Evolutionary conservation across 2,329 filamentous ascomycete species (phyloP), one percentile per base, ranked within the genome.

Genomic region (Exophiala lecanii-corni): DNA sequence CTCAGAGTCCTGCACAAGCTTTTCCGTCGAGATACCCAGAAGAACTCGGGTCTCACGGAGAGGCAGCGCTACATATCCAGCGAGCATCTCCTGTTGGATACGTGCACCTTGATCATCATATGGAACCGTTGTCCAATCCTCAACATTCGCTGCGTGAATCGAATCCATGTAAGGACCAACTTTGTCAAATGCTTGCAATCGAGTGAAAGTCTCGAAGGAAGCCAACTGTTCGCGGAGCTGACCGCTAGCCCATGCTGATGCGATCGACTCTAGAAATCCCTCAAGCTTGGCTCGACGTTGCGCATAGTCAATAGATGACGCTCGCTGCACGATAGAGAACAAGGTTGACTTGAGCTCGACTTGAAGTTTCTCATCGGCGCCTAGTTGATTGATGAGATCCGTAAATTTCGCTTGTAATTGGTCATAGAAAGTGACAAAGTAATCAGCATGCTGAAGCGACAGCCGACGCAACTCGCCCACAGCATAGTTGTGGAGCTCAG

Each of bases 241-340:
- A 10, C 80, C 74, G 41, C 83, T 78, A 53, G 82, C 81, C 92
- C 92, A 98, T 41, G 86, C 78, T 20, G 79, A 71, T 53, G 83
- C 83, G 17, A 97, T 81, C 2, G 89, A 88, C n/a, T 83, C 75
- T 37, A 97, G 74, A 62, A 97, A 95, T 10, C 77, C 75, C 42
- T 79, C 71, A 20, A 98, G 70, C 45, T 87, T 83, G 43, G 79
- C 72, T 40, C 89, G 73, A 46, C 89, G 85, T 25, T 79, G 67
- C n/a, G 73, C 72, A 13, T 76, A 74, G 53, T 94, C 83, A 23
- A 97, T 74, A 32, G 80, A 81, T 16, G 75, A 82, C 25, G 88
- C 82, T 47, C 92, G 87, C 64, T 97, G 91, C 78, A 92, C 83
- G 50, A 98, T 92, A 46, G 94, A 92, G 62, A 98, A 94, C 1